A percentile compares a stretch with the other conserved stretches of the same genome.
Evolutionary conservation across 805 yeast genomes (phyloP).

Genomic region (Yamadazyma takamatsuzukensis): DNA sequence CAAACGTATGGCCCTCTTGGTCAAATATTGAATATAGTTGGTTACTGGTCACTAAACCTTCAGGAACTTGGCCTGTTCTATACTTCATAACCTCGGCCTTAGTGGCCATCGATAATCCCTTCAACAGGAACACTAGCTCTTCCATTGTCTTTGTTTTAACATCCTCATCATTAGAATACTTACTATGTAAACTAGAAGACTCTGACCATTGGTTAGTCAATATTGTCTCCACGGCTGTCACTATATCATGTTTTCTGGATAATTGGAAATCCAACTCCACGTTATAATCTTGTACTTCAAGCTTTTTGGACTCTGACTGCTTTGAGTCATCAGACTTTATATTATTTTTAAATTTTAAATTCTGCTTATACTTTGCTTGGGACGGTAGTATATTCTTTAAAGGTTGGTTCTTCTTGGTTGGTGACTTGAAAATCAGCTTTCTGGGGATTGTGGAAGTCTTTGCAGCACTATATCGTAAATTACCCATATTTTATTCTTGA

Average conservation of each 20-base stretch:
- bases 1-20: slow-evolving; percentile 44
- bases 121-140: slow-evolving; percentile 29
- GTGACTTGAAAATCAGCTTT: slow-evolving; percentile 18
- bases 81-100: slow-evolving; percentile 37
- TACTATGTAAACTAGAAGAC: slow-evolving; percentile 22
- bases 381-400: slow-evolving; percentile 24
- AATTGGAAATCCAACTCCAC: slow-evolving; percentile 39
- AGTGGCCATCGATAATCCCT: slow-evolving; percentile 28
- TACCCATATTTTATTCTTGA: slow-evolving; percentile 4
- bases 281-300: slow-evolving; percentile 25
- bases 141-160: slow-evolving; percentile 14
- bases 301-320: no score
- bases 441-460: slow-evolving; percentile 31
- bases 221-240: slow-evolving; percentile 29
- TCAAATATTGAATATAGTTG: slow-evolving; percentile 50
- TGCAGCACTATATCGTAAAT: slow-evolving; percentile 37
- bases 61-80: slow-evolving; percentile 32
- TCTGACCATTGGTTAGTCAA: slow-evolving; percentile 39
- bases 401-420: slow-evolving; percentile 22
- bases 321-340: no score
- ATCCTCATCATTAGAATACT: slow-evolving; percentile 17
- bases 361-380: slow-evolving; percentile 20
- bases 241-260: slow-evolving; percentile 24
- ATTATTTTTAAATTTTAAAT: slow-evolving; percentile 7
- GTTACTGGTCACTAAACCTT: slow-evolving; percentile 36